Percentiles rank a stretch among this genome's conserved stretches.
These are phyloP conservation scores for Verticillium longisporum DNA, from an alignment of 2,329 filamentous ascomycete species.

Conservation along the genomic window DNA sequence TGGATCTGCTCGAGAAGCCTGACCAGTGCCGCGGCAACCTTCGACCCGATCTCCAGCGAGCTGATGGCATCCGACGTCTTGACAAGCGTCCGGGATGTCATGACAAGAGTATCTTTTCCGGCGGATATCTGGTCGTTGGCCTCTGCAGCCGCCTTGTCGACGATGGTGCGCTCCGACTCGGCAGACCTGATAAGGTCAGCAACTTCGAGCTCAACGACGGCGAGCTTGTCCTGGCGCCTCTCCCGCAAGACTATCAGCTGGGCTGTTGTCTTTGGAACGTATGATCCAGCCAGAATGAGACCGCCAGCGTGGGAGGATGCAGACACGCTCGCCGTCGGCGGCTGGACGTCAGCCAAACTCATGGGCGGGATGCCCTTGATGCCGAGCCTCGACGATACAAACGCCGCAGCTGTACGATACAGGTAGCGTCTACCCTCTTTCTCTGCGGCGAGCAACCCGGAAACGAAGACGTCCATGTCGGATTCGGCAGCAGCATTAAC, in stretches of 20 bases:
- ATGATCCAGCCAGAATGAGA: slow-evolving; percentile 48
- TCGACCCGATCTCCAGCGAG: slow-evolving; percentile 46
- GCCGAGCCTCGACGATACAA: slow-evolving; percentile 40
- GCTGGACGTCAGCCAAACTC: slow-evolving; percentile 33
- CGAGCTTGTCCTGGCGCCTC: slow-evolving; percentile 9
- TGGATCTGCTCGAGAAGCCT: slow-evolving; percentile 37
- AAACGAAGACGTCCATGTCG: slow-evolving; percentile 48
- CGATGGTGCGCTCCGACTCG: slow-evolving; percentile 2
- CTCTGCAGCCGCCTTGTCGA: slow-evolving; percentile 12
- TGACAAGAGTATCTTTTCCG: slow-evolving; percentile 48
- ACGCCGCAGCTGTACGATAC: slow-evolving; percentile 32
- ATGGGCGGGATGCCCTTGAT: slow-evolving; percentile 45
- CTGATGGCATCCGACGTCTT: slow-evolving; percentile 33
- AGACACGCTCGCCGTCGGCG: slow-evolving; percentile 15
- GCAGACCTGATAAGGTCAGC: slow-evolving; percentile 6
- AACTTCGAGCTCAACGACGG: slow-evolving; percentile 13
- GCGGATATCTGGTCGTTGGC: slow-evolving; percentile 20
- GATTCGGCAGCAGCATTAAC: slow-evolving; percentile 46
- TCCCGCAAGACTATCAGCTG: slow-evolving; percentile 12
- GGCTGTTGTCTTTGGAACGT: slow-evolving; percentile 52
- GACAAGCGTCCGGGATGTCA: slow-evolving; percentile 50
- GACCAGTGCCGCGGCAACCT: slow-evolving; percentile 44
- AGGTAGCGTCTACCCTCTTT: slow-evolving; percentile 25
- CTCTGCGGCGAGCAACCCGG: slow-evolving; percentile 33
- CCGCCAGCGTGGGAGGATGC: slow-evolving; percentile 28